Percentiles rank a stretch among this genome's conserved stretches.
phyloP scores from a whole-genome alignment of 2,329 filamentous ascomycete species.

The Balansia obtecta region DNA sequence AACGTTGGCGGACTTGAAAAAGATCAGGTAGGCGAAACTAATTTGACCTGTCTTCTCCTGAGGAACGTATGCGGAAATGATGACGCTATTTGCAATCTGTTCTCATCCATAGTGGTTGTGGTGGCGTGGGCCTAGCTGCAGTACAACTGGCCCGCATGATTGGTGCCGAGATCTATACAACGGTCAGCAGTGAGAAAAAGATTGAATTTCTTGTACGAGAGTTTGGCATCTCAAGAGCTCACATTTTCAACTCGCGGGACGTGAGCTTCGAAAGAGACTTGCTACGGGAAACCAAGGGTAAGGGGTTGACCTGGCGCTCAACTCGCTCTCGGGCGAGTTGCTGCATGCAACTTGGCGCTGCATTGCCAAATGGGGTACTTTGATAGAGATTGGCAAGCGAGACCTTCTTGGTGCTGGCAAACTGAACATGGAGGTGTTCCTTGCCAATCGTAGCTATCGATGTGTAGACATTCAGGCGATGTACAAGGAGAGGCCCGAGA shows the following conservation, averaged over 20 bases:
- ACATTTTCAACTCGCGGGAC: background rate
- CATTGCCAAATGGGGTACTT: conserved; percentile 20
- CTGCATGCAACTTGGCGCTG: conserved; percentile 22
- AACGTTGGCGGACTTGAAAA: conserved; percentile 4
- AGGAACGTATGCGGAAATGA: no score
- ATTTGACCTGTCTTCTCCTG: no score
- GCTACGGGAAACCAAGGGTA: conserved; percentile 10
- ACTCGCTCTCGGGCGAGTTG: conserved; percentile 14
- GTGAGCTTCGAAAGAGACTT: conserved; percentile 6
- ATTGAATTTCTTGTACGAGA: background rate
- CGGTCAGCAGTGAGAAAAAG: background rate
- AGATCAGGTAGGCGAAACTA: conserved; percentile 2
- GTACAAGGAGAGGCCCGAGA: background rate
- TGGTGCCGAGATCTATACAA: background rate
- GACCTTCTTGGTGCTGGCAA: conserved; percentile 21
- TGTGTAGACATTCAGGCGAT: background rate
- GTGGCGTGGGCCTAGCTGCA: conserved; percentile 19
- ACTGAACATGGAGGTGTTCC: conserved; percentile 26
- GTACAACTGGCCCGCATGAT: conserved; percentile 9
- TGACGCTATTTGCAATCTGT: conserved; percentile 12
- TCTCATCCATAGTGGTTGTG: conserved; percentile 20
- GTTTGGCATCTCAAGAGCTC: background rate
- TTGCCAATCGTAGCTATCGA: background rate
- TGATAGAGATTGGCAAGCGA: conserved; percentile 24
- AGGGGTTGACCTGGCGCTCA: conserved; percentile 18